phyloP scores from a whole-genome alignment of 2,329 filamentous ascomycete species.

The Blastomyces percursus region DNA sequence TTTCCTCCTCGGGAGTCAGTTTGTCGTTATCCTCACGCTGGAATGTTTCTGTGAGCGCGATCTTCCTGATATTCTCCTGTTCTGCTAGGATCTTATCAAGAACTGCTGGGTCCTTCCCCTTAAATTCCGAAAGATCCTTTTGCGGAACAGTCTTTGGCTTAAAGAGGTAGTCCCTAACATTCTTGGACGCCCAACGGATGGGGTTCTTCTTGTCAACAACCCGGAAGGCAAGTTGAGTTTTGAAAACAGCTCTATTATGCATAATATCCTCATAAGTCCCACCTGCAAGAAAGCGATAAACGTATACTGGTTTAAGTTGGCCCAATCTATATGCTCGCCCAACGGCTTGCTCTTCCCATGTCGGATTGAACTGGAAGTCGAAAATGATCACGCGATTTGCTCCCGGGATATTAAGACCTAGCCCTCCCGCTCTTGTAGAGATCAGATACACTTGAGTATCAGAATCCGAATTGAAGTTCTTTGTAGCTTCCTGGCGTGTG shows the following conservation, averaged over 20 bases:
- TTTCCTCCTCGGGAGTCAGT: slow-evolving; percentile 51
- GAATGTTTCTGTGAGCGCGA: slow-evolving; percentile 61
- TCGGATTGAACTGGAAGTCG: slow-evolving; percentile 72
- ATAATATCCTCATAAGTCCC: slow-evolving; percentile 70
- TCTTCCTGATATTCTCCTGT: slow-evolving; percentile 27
- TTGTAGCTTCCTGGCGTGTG: slow-evolving; percentile 52
- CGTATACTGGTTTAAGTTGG: slow-evolving; percentile 67
- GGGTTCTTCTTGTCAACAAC: slow-evolving; percentile 78
- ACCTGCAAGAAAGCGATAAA: slow-evolving; percentile 69
- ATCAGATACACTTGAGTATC: slow-evolving; percentile 58
- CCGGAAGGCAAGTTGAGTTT: slow-evolving; percentile 64
- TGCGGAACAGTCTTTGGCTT: slow-evolving; percentile 44
- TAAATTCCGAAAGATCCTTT: slow-evolving; percentile 42
- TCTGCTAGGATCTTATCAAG: slow-evolving; percentile 45
- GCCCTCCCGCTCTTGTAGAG: slow-evolving; percentile 69
- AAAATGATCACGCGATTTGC: slow-evolving; percentile 82
- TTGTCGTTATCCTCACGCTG: slow-evolving; percentile 56
- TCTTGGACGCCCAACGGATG: slow-evolving; percentile 51
- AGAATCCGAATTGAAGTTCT: slow-evolving; percentile 54
- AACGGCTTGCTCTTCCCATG: slow-evolving; percentile 74
- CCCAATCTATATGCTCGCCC: slow-evolving; percentile 78
- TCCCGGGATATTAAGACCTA: slow-evolving; percentile 71
- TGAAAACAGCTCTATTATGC: slow-evolving; percentile 67
- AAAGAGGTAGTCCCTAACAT: slow-evolving; percentile 47
- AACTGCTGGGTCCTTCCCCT: slow-evolving; percentile 49